Evolutionary conservation across 768 basidiomycete genomes (phyloP).

Genomic region (Auricularia heimuer): DNA sequence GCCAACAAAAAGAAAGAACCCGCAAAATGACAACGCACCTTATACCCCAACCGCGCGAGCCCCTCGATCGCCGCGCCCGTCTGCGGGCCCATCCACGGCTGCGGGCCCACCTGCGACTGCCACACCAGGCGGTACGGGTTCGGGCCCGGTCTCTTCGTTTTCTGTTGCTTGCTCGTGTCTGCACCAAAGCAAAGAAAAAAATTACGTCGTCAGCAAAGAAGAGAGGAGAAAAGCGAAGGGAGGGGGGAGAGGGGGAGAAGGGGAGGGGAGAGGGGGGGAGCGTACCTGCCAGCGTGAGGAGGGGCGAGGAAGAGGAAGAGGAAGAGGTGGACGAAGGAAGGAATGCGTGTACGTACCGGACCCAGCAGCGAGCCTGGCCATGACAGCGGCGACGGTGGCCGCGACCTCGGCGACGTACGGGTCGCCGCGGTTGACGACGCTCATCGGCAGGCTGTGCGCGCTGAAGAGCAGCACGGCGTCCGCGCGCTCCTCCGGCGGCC

Average conservation of each 20-base stretch:
- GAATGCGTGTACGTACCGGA: conserved; percentile 9
- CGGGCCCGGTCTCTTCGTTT: not conserved
- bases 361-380: conserved; percentile 54
- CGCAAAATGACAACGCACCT: no score
- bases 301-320: no score
- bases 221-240: no score
- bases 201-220: no score
- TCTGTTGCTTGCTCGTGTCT: conserved; percentile 37
- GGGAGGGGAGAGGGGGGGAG: no score
- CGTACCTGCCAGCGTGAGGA: conserved; percentile 12
- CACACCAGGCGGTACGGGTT: conserved; percentile 92
- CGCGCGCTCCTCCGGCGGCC: conserved; percentile 54
- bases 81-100: conserved; percentile 97
- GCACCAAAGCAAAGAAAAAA: not conserved
- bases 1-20: no score
- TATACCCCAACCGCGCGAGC: conserved; percentile 63
- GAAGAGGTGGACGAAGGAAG: conserved; percentile 10
- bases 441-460: conserved; percentile 96
- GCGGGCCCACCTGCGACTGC: conserved; percentile 97
- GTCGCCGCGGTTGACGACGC: conserved; percentile 97
- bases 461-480: conserved; percentile 86
- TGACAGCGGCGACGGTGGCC: conserved; percentile 86
- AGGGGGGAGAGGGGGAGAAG: no score
- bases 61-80: conserved; percentile 88
- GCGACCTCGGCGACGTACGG: conserved; percentile 95